These are phyloP conservation scores for Isoetes taiwanensis DNA, from an alignment of 75 land plant species.

Conservation along the genomic window DNA sequence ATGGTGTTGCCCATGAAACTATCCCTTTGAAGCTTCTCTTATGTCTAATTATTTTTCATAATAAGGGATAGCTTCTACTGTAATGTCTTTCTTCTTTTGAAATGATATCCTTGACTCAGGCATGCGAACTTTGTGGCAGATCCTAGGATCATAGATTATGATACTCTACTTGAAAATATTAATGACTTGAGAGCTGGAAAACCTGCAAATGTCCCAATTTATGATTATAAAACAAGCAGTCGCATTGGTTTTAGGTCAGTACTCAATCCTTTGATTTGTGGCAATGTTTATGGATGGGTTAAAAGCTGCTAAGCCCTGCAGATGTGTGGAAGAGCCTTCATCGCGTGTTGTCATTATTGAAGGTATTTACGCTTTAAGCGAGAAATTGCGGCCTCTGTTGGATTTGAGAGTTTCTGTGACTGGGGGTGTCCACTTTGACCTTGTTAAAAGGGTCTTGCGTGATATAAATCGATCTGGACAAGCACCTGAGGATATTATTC, in stretches of 20 bases:
- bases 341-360: conserved; percentile 75
- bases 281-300: not conserved
- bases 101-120: too few relatives aligned
- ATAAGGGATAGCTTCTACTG: too few relatives aligned
- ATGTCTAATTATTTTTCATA: too few relatives aligned
- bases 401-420: conserved; percentile 79
- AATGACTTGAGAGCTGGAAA: conserved; percentile 60
- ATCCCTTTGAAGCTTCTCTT: too few relatives aligned
- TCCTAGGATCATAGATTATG: conserved; percentile 85
- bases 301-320: too few relatives aligned
- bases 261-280: not conserved
- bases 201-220: conserved; percentile 60
- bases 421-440: conserved; percentile 91
- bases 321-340: conserved; percentile 69
- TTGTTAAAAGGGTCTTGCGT: conserved; percentile 74
- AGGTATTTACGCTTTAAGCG: conserved; percentile 87
- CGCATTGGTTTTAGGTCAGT: conserved; percentile 67
- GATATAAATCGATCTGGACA: conserved; percentile 92
- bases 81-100: too few relatives aligned
- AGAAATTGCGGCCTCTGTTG: conserved; percentile 59
- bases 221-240: conserved; percentile 72
- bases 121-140: conserved; percentile 30
- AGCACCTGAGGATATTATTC: conserved; percentile 89
- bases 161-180: conserved; percentile 70
- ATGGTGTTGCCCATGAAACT: too few relatives aligned